Evolutionary conservation across 2,329 filamentous ascomycete species (phyloP).

Genomic region (Hypoxylon sp.): DNA sequence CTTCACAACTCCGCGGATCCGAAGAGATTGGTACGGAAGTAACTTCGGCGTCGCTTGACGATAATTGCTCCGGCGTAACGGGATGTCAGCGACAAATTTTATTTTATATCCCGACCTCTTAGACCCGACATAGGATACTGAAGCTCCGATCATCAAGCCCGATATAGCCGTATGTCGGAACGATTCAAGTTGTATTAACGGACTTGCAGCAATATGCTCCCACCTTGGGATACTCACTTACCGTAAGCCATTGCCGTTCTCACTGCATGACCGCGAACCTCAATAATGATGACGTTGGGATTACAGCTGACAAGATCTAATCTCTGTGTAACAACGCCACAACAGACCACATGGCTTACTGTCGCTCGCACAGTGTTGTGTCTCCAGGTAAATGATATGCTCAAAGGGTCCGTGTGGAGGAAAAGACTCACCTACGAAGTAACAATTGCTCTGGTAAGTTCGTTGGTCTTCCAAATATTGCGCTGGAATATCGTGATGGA

Average conservation of each 20-base stretch:
- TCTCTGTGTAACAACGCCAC: constrained; percentile 28
- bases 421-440: not conserved
- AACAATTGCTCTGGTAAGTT: not conserved
- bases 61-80: constrained; percentile 9
- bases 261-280: not conserved
- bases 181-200: constrained; percentile 1
- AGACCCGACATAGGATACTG: constrained; percentile 20
- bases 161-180: constrained; percentile 3
- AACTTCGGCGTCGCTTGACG: not conserved
- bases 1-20: constrained; percentile 10
- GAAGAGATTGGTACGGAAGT: constrained; percentile 1
- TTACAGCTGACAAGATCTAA: constrained; percentile 20
- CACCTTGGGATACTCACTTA: not conserved
- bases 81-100: constrained; percentile 7
- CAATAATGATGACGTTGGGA: constrained; percentile 9
- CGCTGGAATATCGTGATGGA: not conserved
- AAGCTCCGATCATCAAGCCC: constrained; percentile 8
- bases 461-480: not conserved
- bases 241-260: not conserved
- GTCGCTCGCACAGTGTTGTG: constrained; percentile 22
- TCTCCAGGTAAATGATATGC: not conserved
- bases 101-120: constrained; percentile 16
- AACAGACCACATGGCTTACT: constrained; percentile 12
- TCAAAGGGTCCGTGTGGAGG: not conserved
- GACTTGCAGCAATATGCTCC: not conserved